Evolutionary conservation across 768 basidiomycete genomes (phyloP).

Genomic region (Rickenella mellea): DNA sequence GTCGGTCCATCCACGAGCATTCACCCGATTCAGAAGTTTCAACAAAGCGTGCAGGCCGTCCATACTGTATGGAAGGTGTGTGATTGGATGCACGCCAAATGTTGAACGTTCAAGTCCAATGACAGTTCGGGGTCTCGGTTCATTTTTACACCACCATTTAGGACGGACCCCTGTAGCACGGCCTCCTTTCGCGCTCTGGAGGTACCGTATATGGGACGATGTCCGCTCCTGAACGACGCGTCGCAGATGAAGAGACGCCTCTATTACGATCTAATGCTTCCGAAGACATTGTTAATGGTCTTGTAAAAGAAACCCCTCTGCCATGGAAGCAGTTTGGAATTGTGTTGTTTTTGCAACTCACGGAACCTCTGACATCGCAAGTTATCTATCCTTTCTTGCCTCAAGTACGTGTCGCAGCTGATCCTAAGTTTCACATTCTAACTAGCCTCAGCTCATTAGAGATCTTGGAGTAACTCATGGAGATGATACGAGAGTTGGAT

Average conservation of each 20-base stretch:
- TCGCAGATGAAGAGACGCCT: slow-evolving; percentile 31
- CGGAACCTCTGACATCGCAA: slow-evolving; percentile 46
- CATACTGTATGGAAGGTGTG: too few species aligned
- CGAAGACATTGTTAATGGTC: background rate
- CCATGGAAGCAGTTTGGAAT: slow-evolving; percentile 42
- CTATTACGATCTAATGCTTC: slow-evolving; percentile 15
- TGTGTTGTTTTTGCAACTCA: slow-evolving; percentile 37
- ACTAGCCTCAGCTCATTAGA: slow-evolving; percentile 53
- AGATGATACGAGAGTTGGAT: slow-evolving; percentile 54
- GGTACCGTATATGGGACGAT: too few species aligned
- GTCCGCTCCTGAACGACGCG: too few species aligned
- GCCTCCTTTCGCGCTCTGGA: too few species aligned
- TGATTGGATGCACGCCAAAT: too few species aligned
- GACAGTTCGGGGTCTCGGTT: too few species aligned
- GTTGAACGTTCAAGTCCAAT: too few species aligned
- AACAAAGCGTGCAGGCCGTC: too few species aligned
- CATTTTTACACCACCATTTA: too few species aligned
- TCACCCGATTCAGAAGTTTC: too few species aligned
- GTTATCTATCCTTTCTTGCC: slow-evolving; percentile 62
- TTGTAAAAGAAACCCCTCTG: slow-evolving; percentile 32
- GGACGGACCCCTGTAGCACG: too few species aligned
- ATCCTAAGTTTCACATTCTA: background rate
- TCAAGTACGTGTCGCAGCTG: slow-evolving; percentile 36
- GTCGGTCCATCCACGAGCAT: too few species aligned
- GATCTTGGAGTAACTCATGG: slow-evolving; percentile 59